Evolutionary conservation across 176 grass and related monocot genomes (phyloP), one percentile per base, ranked within the genome.

Genomic region (Aechmea fasciata): DNA sequence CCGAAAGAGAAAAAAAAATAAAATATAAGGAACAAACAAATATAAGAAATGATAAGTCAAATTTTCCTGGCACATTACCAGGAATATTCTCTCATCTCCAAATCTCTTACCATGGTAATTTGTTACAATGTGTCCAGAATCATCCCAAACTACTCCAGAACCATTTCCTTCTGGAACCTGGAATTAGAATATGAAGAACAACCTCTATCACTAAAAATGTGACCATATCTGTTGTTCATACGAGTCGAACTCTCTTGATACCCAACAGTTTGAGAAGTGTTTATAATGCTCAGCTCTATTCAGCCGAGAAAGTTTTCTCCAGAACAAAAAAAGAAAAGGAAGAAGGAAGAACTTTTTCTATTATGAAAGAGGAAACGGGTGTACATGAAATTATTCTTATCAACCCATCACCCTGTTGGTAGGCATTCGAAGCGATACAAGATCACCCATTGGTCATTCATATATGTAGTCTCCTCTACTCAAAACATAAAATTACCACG

Each of bases 111-210:
- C 94, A 85, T 97, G 94, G 72, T 92, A 97, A 76, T 97, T 97
- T 83, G 94, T 97, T 75, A 97, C 86, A 61, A 97, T 85, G 75
- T 93, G 81, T 69, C 89, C 94, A 70, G 61, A 81, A 68, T 87
- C 81, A 79, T 99, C 89, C 94, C 89, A 99, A 81, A 99, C 80
- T 82, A 97, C 69, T 77, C 94, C 94, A 79, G 89, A 93, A 69
- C 94, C 94, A 83, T 97, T 97, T 84, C 94, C 94, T 93, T 97
- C 89, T 50, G 94, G 94, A 59, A 90, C 78, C 94, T 97, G 82
- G 61, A 81, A 75, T 80, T 51, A 52, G 74, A 41, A 25, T 5
- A 65, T 65, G 73, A 79, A 57, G 65, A 48, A 65, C 18, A 80
- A 47, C 70, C 76, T 70, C 5, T 47, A 71, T 81, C 19, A 87